These are phyloP conservation scores for Plectosphaerella plurivora DNA, from an alignment of 2,329 filamentous ascomycete species.

Conservation along the genomic window DNA sequence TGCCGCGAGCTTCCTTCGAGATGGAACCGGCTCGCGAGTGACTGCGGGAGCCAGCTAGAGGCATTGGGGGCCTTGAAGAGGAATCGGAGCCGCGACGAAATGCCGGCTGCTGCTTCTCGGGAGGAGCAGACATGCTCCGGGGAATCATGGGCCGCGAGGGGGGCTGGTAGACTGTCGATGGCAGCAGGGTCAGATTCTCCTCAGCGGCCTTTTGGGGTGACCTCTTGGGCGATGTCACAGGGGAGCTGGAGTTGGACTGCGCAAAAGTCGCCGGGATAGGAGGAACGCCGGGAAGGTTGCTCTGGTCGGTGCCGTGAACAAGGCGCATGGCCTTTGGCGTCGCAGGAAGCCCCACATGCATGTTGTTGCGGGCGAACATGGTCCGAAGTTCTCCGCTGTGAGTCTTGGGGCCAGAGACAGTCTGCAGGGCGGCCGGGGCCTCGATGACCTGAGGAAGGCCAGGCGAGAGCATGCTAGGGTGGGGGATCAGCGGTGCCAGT, in stretches of 20 bases:
- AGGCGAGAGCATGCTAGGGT: constrained; percentile 56
- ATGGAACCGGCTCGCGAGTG: constrained; percentile 20
- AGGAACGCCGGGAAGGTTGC: constrained; percentile 49
- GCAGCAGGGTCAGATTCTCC: constrained; percentile 43
- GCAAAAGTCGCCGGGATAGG: constrained; percentile 44
- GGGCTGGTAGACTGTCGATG: constrained; percentile 57
- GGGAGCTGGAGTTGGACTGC: constrained; percentile 30
- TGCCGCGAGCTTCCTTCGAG: constrained; percentile 36
- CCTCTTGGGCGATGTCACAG: constrained; percentile 29
- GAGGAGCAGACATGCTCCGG: constrained; percentile 57
- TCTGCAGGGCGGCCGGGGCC: constrained; percentile 14
- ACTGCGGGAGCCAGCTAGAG: not conserved
- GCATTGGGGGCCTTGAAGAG: not conserved
- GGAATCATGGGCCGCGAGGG: constrained; percentile 44
- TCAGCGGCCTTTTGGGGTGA: constrained; percentile 25
- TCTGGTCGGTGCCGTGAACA: constrained; percentile 57
- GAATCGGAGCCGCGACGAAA: not conserved
- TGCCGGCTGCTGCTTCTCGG: not conserved
- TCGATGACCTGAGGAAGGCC: constrained; percentile 32
- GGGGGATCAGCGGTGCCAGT: constrained; percentile 73
- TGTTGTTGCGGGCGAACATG: constrained; percentile 44
- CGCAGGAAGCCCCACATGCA: constrained; percentile 74
- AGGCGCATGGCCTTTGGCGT: constrained; percentile 90
- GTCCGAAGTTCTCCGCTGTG: constrained; percentile 38
- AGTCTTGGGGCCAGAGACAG: constrained; percentile 30